Percentiles rank a stretch among this genome's conserved stretches.
Evolutionary conservation across 2,329 filamentous ascomycete genomes (phyloP).

Genomic region (Cylindrodendrum hubeiense): DNA sequence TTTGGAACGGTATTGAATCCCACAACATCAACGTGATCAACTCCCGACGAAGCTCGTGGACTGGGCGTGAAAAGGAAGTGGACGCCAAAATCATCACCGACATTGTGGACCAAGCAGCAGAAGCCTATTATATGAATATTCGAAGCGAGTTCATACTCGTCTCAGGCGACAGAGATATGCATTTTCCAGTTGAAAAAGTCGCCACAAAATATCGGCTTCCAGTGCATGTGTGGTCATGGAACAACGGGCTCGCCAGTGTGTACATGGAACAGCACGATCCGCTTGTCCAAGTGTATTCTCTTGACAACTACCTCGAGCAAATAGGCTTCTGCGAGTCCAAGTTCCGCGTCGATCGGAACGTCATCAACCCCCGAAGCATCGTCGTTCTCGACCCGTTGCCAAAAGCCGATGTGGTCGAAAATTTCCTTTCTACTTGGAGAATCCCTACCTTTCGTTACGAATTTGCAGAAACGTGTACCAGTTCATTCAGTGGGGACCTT

Average conservation of each 20-base stretch:
- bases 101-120: neutral
- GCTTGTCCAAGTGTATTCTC: neutral
- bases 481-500: neutral
- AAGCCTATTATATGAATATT: neutral
- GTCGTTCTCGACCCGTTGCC: constrained; percentile 10
- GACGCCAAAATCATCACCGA: constrained; percentile 11
- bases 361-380: constrained; percentile 12
- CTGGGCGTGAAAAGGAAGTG: constrained; percentile 13
- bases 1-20: constrained; percentile 10
- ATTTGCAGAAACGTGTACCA: neutral
- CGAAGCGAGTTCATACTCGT: neutral
- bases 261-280: neutral
- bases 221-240: neutral
- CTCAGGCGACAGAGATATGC: neutral
- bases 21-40: constrained; percentile 8
- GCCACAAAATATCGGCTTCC: neutral
- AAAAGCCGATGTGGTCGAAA: neutral
- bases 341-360: constrained; percentile 2
- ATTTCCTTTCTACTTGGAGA: neutral
- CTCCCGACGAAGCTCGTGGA: constrained; percentile 11
- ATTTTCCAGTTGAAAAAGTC: neutral
- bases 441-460: neutral
- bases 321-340: constrained; percentile 9
- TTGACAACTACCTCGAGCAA: constrained; percentile 10
- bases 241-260: neutral